Evolutionary conservation across 768 basidiomycete genomes (phyloP).

Genomic region (Boletus coccyginus): DNA sequence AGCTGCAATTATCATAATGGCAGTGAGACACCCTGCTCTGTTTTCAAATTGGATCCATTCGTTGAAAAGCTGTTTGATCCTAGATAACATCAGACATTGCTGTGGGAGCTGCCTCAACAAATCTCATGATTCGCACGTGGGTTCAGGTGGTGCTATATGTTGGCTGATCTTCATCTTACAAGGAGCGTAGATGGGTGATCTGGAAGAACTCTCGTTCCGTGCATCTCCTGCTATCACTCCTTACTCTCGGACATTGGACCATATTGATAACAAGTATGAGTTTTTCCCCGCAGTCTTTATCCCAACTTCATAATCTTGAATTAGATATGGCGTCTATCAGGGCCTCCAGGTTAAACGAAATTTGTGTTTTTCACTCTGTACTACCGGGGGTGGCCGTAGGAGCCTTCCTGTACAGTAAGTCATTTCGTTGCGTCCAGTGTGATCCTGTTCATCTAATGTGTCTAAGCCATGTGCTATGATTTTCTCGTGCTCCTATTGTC

Average conservation of each 20-base stretch:
- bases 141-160: neutral
- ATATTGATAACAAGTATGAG: slow-evolving; percentile 13
- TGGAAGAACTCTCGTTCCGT: slow-evolving; percentile 19
- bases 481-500: slow-evolving; percentile 17
- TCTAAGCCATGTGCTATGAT: slow-evolving; percentile 20
- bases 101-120: slow-evolving; percentile 17
- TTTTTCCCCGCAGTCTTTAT: neutral
- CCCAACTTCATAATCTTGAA: neutral
- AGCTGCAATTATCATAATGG: neutral
- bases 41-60: neutral
- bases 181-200: slow-evolving; percentile 22
- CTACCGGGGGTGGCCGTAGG: slow-evolving; percentile 1
- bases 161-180: neutral
- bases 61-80: neutral
- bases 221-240: slow-evolving; percentile 8
- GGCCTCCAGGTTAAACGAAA: neutral
- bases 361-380: neutral
- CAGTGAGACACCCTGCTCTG: slow-evolving; percentile 4
- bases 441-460: neutral
- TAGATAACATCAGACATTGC: slow-evolving; percentile 11
- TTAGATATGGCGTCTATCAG: slow-evolving; percentile 8
- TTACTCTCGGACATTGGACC: slow-evolving; percentile 26
- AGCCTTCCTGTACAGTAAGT: slow-evolving; percentile 20
- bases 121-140: slow-evolving; percentile 28
- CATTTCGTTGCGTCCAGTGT: neutral